phyloP scores from a whole-genome alignment of 2,329 filamentous ascomycete species.

The Pseudogymnoascus sp. region DNA sequence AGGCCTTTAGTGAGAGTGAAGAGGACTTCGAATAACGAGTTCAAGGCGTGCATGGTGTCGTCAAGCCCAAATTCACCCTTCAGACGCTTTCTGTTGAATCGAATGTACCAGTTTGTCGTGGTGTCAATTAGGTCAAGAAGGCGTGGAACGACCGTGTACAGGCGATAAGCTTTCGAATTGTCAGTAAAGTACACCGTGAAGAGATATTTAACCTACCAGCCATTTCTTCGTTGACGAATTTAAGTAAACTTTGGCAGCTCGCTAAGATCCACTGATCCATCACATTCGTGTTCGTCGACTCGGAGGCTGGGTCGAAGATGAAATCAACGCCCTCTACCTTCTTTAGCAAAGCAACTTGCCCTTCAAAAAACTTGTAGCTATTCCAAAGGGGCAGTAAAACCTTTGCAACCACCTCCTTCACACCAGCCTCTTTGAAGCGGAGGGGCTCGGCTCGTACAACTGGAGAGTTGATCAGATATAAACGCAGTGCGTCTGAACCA shows the following conservation, averaged over 20 bases:
- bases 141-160: conserved; percentile 87
- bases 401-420: conserved; percentile 91
- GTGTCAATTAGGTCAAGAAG: conserved; percentile 81
- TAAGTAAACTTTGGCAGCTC: conserved; percentile 80
- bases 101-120: conserved; percentile 98
- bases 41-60: conserved; percentile 83
- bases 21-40: conserved; percentile 88
- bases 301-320: conserved; percentile 66
- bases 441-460: conserved; percentile 88
- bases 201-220: conserved; percentile 43
- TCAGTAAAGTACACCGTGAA: conserved; percentile 10
- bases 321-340: conserved; percentile 75
- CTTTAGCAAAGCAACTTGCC: conserved; percentile 76
- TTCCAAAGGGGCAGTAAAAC: conserved; percentile 91
- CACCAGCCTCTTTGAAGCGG: conserved; percentile 82
- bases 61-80: conserved; percentile 83
- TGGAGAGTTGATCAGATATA: conserved; percentile 96
- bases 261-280: conserved; percentile 97
- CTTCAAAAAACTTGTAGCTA: conserved; percentile 93
- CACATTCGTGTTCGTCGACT: conserved; percentile 74
- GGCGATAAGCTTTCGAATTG: conserved; percentile 48
- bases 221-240: conserved; percentile 94
- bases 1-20: conserved; percentile 82
- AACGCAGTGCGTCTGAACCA: conserved; percentile 81
- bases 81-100: conserved; percentile 82